Evolutionary conservation across 305 asterid genomes (phyloP), one percentile per base, ranked within the genome.

Genomic region (Fraxinus floribunda): DNA sequence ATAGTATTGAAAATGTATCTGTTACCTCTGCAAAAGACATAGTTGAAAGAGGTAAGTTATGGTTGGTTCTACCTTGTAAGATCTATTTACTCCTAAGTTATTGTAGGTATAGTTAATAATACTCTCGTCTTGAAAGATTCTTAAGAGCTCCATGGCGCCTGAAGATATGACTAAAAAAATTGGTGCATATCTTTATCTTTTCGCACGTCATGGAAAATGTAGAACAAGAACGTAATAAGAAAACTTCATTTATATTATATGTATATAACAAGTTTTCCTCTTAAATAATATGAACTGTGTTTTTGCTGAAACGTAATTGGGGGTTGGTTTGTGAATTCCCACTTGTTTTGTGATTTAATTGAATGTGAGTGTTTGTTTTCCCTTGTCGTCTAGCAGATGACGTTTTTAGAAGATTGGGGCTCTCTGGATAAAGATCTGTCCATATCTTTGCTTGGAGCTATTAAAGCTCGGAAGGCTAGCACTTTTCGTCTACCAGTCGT

Each of bases 401-500:
- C 76, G 41, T 88, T 41, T 81, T 86, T 96, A 82, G 98, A 92
- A 84, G 91, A 87, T 71, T 94, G 98, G 98, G 92, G 90, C 55
- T 90, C 89, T 55, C 75, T 92, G 79, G 99, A 92, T 78, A 92
- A 92, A 81, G 95, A 91, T 79, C 97, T 92, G 82, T 88, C 85
- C 3, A 83, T 90, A 76, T 90, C 95, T 81, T 84, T 96, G 87
- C 84, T 86, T 55, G 98, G 99, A 80, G 97, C 94, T 64, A 96
- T 90, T 68, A 98, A 96, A 90, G 95, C 98, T 75, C 85, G 94
- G 84, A 94, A 87, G 80, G 98, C 97, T 79, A 93, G 98, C 92
- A 94, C 97, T 81, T 93, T 96, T 75, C 95, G 97, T 72, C 97
- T 96, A 77, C 97, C 99, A 11, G 91, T 93, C 77, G 89, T 87